Evolutionary conservation across 805 yeast species (phyloP).

Genomic region (Ogataea chonburiensis): DNA sequence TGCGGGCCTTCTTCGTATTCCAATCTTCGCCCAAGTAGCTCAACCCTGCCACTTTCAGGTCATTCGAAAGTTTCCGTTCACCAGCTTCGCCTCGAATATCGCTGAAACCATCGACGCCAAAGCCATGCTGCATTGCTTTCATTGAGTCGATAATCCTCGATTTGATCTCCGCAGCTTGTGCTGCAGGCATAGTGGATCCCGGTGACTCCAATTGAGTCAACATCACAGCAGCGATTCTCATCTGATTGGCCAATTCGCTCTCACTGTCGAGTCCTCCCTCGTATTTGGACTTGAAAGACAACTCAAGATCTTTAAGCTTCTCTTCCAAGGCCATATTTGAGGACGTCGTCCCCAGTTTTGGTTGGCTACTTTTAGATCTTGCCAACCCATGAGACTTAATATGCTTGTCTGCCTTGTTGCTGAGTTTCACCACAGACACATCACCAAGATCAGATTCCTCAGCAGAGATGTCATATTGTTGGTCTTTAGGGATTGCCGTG

Average conservation of each 20-base stretch:
- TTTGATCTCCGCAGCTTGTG: constrained; percentile 66
- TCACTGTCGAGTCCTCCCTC: constrained; percentile 28
- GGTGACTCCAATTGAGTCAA: constrained; percentile 77
- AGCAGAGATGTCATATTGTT: constrained; percentile 8
- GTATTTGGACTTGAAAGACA: constrained; percentile 30
- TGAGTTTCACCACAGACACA: constrained; percentile 56
- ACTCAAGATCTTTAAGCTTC: constrained; percentile 25
- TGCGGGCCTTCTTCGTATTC: constrained; percentile 77
- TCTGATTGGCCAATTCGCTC: constrained; percentile 76
- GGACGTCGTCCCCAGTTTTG: constrained; percentile 10
- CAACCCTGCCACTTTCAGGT: constrained; percentile 79
- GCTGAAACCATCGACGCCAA: constrained; percentile 50
- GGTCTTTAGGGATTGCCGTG: not conserved
- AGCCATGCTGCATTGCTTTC: constrained; percentile 73
- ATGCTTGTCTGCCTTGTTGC: constrained; percentile 42
- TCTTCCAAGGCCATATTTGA: constrained; percentile 19
- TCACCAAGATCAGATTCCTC: constrained; percentile 77
- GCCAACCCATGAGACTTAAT: constrained; percentile 9
- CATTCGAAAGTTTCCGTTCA: constrained; percentile 88
- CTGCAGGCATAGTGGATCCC: constrained; percentile 49
- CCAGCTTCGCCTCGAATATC: constrained; percentile 73
- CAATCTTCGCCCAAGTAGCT: constrained; percentile 88
- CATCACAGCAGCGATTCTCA: constrained; percentile 97
- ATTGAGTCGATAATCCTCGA: constrained; percentile 66
- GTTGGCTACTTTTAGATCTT: constrained; percentile 13